These are phyloP conservation scores for Ambispora gerdemannii DNA, from an alignment of 192 early-diverging fungal genomes.

Conservation along the genomic window DNA sequence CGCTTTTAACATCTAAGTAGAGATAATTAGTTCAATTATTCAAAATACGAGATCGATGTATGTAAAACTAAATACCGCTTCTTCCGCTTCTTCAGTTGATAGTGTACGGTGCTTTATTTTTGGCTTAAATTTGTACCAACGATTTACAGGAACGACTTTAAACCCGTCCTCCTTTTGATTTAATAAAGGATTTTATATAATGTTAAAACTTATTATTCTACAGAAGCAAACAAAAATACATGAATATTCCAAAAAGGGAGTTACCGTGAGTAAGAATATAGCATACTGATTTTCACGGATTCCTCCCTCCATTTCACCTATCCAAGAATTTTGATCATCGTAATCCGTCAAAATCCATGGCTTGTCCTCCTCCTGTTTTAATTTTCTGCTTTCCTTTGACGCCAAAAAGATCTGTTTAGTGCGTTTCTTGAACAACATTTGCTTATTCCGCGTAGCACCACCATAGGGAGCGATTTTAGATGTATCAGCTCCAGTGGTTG, in stretches of 20 bases:
- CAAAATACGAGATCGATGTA: too few species aligned
- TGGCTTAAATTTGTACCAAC: slow-evolving; percentile 75
- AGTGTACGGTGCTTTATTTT: slow-evolving; percentile 63
- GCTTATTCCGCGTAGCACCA: slow-evolving; percentile 69
- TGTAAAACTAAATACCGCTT: too few species aligned
- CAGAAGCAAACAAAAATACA: too few species aligned
- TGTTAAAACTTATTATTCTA: too few species aligned
- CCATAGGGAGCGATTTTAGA: slow-evolving; percentile 69
- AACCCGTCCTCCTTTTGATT: too few species aligned
- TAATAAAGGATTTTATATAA: too few species aligned
- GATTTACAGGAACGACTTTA: slow-evolving; percentile 68
- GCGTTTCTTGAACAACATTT: slow-evolving; percentile 75
- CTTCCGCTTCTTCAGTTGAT: slow-evolving; percentile 72
- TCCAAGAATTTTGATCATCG: slow-evolving; percentile 63
- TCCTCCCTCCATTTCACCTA: slow-evolving; percentile 68
- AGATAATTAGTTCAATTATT: too few species aligned
- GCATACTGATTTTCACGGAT: slow-evolving; percentile 66
- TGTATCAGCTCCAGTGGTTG: slow-evolving; percentile 54
- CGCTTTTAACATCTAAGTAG: slow-evolving; percentile 40
- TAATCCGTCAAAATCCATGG: slow-evolving; percentile 78
- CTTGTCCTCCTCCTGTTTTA: slow-evolving; percentile 68
- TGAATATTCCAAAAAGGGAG: too few species aligned
- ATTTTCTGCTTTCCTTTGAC: slow-evolving; percentile 67
- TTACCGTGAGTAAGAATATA: slow-evolving; percentile 69
- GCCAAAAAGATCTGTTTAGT: slow-evolving; percentile 76